phyloP scores from a whole-genome alignment of 2,329 filamentous ascomycete genomes.

The Hypomyces rosellus region DNA sequence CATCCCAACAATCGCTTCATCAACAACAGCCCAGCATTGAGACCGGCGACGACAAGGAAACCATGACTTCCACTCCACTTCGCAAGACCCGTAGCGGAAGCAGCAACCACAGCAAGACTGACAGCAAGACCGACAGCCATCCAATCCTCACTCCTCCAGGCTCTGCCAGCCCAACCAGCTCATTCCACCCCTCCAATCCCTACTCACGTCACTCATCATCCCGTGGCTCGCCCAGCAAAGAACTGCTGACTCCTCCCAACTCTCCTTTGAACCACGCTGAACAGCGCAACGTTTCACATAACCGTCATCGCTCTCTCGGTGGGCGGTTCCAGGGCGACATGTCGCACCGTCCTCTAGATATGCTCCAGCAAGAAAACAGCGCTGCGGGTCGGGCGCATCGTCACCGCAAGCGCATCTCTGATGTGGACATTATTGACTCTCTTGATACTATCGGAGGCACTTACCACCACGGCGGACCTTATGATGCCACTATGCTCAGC shows the following conservation, averaged over 20 bases:
- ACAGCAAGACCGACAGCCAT: constrained; percentile 3
- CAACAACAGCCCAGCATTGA: neutral
- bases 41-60: neutral
- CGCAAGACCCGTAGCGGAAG: neutral
- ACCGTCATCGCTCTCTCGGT: constrained; percentile 15
- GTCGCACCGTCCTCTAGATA: constrained; percentile 60
- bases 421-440: constrained; percentile 72
- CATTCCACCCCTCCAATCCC: constrained; percentile 42
- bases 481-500: constrained; percentile 71
- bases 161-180: constrained; percentile 45
- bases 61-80: neutral
- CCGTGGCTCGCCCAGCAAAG: neutral
- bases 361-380: constrained; percentile 56
- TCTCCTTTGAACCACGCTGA: neutral
- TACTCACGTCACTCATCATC: constrained; percentile 14
- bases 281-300: constrained; percentile 8
- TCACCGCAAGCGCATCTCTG: constrained; percentile 58
- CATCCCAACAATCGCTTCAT: neutral
- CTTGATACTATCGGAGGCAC: constrained; percentile 62
- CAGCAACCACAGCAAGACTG: neutral
- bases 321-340: constrained; percentile 57
- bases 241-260: neutral
- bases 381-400: constrained; percentile 63
- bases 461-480: constrained; percentile 90
- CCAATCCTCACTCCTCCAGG: constrained; percentile 40